These are phyloP conservation scores for Oleoguttula mirabilis DNA, from an alignment of 495 filamentous ascomycete species.

Conservation along the genomic window DNA sequence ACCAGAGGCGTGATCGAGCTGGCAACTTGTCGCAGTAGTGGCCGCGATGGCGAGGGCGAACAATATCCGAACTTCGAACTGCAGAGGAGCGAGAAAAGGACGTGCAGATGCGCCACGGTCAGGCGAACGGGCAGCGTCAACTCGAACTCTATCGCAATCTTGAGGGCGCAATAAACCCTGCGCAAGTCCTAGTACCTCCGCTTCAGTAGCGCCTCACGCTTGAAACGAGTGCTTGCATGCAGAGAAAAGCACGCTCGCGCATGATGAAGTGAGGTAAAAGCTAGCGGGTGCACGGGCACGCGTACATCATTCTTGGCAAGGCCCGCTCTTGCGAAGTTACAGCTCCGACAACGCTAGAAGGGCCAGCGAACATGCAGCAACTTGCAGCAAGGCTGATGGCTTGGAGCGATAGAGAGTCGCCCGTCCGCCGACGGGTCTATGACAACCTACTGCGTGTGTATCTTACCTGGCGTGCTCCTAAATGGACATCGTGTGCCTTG, in stretches of 20 bases:
- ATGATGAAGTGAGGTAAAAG: background rate
- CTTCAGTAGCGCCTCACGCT: background rate
- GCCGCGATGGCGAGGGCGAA: background rate
- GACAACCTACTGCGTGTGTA: no score
- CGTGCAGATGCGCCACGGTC: no score
- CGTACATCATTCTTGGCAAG: background rate
- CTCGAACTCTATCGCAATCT: background rate
- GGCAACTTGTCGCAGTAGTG: background rate
- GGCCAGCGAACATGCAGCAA: background rate
- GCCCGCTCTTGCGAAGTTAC: background rate
- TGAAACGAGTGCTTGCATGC: background rate
- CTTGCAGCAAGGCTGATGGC: no score
- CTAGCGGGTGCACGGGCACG: background rate
- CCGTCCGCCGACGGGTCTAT: no score
- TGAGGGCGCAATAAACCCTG: background rate
- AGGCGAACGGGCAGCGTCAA: background rate
- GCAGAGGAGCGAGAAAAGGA: no score
- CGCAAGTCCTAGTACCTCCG: background rate
- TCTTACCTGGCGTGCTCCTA: no score
- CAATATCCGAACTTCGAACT: background rate
- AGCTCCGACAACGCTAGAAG: background rate
- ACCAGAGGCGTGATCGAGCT: background rate
- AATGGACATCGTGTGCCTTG: no score
- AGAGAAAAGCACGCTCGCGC: background rate
- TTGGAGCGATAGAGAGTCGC: no score